Conservation (phyloP, 768 basidiomycete genomes). For the Hebeloma cylindrosporum region DNA sequence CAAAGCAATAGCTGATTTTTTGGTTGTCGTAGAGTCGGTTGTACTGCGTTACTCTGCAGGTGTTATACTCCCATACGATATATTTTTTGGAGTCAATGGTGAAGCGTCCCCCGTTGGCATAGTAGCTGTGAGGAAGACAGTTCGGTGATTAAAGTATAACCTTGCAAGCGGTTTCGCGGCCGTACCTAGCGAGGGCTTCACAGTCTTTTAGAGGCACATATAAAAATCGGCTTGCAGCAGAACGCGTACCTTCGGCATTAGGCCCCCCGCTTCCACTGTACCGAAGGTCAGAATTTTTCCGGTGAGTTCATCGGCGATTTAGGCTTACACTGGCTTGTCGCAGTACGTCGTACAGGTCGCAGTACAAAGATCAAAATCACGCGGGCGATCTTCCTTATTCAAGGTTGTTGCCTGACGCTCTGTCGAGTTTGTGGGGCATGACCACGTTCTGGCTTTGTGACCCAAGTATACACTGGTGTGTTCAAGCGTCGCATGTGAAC, state of each 20-base stretch:
- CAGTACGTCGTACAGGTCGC: conserved; percentile 15
- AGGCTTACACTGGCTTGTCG: conserved; percentile 8
- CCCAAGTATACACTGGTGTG: conserved; percentile 6
- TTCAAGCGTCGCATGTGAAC: not conserved
- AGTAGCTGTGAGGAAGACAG: conserved; percentile 6
- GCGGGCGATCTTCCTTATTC: not conserved
- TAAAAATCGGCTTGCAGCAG: not conserved
- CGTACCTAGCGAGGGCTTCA: conserved; percentile 6
- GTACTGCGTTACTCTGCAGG: conserved; percentile 16
- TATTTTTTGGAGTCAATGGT: conserved; percentile 14
- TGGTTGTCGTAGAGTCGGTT: conserved; percentile 13
- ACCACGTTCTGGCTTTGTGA: conserved; percentile 9
- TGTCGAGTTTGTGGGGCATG: not conserved
- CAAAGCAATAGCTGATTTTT: conserved; percentile 17
- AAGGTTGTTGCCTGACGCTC: not conserved
- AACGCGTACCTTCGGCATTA: conserved; percentile 1
- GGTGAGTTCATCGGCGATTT: not conserved
- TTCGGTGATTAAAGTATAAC: not conserved
- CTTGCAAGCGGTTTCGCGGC: not conserved
- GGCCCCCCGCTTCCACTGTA: not conserved
- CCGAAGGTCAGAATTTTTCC: not conserved
- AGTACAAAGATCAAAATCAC: conserved; percentile 13
- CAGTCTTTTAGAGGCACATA: conserved; percentile 4
- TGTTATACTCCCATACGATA: conserved; percentile 16
- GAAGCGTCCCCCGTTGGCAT: conserved; percentile 6